phyloP scores from a whole-genome alignment of 495 filamentous ascomycete genomes.

The Aspergillus ostianus region DNA sequence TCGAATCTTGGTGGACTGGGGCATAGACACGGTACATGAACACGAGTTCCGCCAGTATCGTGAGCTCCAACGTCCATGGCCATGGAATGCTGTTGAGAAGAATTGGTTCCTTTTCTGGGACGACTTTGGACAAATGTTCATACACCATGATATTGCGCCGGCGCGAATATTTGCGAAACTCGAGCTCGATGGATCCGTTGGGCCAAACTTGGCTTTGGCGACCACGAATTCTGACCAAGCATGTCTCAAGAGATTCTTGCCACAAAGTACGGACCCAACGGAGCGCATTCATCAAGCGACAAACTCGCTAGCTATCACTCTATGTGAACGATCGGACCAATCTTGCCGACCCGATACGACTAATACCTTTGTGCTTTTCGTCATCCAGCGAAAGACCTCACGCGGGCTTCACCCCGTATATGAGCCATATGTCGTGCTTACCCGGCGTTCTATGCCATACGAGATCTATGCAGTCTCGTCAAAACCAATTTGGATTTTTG shows the following conservation, averaged over 20 bases:
- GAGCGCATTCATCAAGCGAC: conserved; percentile 56
- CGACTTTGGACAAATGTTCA: conserved; percentile 36
- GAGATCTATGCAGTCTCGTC: conserved; percentile 46
- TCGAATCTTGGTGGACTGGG: conserved; percentile 44
- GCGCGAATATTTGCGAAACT: conserved; percentile 45
- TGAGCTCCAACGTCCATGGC: conserved; percentile 45
- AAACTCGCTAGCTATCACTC: conserved; percentile 52
- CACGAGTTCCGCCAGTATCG: conserved; percentile 35
- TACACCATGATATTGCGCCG: conserved; percentile 50
- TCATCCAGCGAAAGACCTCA: conserved; percentile 53
- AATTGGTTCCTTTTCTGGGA: conserved; percentile 61
- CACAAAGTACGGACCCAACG: conserved; percentile 18
- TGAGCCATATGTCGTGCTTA: conserved; percentile 54
- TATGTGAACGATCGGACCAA: conserved; percentile 47
- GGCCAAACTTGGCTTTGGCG: conserved; percentile 34
- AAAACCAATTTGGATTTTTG: conserved; percentile 52
- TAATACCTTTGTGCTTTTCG: conserved; percentile 51
- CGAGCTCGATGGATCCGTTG: conserved; percentile 36
- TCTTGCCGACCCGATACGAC: conserved; percentile 33
- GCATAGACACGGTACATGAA: conserved; percentile 11
- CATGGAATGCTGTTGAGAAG: conserved; percentile 46
- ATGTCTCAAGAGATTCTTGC: conserved; percentile 44
- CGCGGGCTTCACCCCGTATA: conserved; percentile 46
- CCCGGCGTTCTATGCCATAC: conserved; percentile 44
- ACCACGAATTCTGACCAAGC: conserved; percentile 28